phyloP scores from a whole-genome alignment of 148 eudicot genomes.

The Chenopodium quinoa region DNA sequence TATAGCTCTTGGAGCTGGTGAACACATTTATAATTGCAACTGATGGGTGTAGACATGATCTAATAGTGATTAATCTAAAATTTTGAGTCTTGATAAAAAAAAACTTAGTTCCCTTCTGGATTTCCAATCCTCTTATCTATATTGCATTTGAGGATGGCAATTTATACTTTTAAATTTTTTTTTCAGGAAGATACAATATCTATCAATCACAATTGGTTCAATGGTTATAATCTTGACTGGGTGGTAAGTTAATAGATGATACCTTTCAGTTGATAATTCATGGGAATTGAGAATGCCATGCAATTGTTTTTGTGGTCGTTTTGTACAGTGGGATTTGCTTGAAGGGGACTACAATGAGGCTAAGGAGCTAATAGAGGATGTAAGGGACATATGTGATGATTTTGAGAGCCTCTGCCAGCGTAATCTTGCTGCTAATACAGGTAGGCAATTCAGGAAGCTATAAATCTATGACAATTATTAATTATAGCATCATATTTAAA shows the following conservation, averaged over 20 bases:
- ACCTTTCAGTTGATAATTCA: neutral
- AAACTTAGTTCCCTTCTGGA: neutral
- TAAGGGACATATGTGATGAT: slow-evolving; percentile 85
- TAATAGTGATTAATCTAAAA: neutral
- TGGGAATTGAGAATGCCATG: neutral
- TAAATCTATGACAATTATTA: neutral
- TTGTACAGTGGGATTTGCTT: slow-evolving; percentile 85
- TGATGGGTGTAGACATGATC: neutral
- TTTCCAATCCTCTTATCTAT: neutral
- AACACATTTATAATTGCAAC: neutral
- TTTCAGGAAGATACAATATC: slow-evolving; percentile 95
- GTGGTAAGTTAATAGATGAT: slow-evolving; percentile 63
- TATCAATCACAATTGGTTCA: slow-evolving; percentile 99
- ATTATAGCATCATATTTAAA: neutral
- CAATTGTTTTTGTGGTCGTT: neutral
- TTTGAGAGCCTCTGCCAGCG: slow-evolving; percentile 96
- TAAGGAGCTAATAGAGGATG: slow-evolving; percentile 75
- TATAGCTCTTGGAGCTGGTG: neutral
- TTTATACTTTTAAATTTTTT: neutral
- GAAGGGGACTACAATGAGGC: slow-evolving; percentile 82
- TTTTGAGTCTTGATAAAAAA: neutral
- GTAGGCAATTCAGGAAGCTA: slow-evolving; percentile 29
- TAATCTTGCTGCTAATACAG: slow-evolving; percentile 97
- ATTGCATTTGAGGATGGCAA: slow-evolving; percentile 5
- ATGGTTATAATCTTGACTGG: slow-evolving; percentile 80